Evolutionary conservation across 352 stramenopile genomes (phyloP), one percentile per base, ranked within the genome.

Genomic region (Phytophthora cactorum): DNA sequence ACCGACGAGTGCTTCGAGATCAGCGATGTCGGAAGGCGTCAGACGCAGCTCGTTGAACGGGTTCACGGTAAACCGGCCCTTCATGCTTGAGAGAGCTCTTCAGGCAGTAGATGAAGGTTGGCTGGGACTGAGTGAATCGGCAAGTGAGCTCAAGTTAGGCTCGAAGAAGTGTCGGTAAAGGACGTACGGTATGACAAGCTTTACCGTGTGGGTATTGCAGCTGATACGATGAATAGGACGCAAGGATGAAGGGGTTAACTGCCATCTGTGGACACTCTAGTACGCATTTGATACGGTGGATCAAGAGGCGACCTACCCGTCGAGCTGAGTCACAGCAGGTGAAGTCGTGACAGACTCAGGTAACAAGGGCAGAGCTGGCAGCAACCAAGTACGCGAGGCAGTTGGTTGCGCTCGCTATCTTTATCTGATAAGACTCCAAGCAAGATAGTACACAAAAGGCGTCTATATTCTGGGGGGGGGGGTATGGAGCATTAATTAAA

Each of bases 61-160:
- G 28, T 72, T 76, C 15, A 79, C 67, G 4, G 63, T 73, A 43
- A 79, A 79, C 12, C 71, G 62, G 36, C 58, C 67, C 28, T 79
- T 78, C 61, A 79, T 72, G 32, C 31, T 14, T 43, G 17, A 31
- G 14, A 39, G 29, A 49, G 29, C 8, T 22, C 9, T 6, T 52
- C 22, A 22, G 15, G 17, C 28, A 49, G 59, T 43, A 17, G 36
- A 43, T 4, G 6, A 25, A 29, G 22, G 15, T 52, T 68, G 57
- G 46, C n/a, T 2, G 36, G 31, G 14, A 54, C n/a, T 50, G 45
- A 5, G 60, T 15, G 50, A 74, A 68, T 60, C 14, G 31, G 10
- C 47, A 47, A 74, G 9, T 71, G 44, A 63, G 12, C 11, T 14
- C 15, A 54, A 12, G 45, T 9, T 28, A 38, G 38, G 14, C 28